Percentiles rank a stretch among this genome's conserved stretches.
phyloP scores from a whole-genome alignment of 1,139 yeast genomes.

The Blastobotrys malaysiensis region DNA sequence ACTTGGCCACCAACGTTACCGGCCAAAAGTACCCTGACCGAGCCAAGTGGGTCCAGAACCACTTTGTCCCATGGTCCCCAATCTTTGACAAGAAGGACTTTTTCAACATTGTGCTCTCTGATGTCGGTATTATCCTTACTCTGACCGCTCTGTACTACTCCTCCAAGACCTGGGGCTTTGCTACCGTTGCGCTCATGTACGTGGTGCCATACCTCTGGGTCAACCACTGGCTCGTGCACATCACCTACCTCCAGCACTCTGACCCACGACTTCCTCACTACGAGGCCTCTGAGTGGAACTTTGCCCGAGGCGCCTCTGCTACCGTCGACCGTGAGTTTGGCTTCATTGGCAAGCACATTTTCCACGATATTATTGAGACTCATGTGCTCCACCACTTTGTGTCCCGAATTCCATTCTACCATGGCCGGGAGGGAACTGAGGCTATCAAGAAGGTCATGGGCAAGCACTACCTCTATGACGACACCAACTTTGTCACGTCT shows the following conservation, averaged over 20 bases:
- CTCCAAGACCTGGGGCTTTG: slow-evolving; percentile 57
- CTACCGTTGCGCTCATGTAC: slow-evolving; percentile 65
- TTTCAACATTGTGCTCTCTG: slow-evolving; percentile 65
- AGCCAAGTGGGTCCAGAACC: slow-evolving; percentile 48
- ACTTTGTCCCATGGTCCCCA: slow-evolving; percentile 69
- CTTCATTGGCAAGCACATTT: slow-evolving; percentile 69
- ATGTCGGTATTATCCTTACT: slow-evolving; percentile 60
- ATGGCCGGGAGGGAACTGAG: slow-evolving; percentile 73
- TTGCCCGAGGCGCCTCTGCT: slow-evolving; percentile 85
- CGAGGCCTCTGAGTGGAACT: slow-evolving; percentile 69
- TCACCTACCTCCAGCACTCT: slow-evolving; percentile 80
- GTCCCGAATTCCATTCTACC: slow-evolving; percentile 80
- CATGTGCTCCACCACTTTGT: slow-evolving; percentile 85
- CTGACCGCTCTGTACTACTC: slow-evolving; percentile 54
- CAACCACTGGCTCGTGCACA: slow-evolving; percentile 86
- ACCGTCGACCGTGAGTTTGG: slow-evolving; percentile 84
- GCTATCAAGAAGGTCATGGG: slow-evolving; percentile 83
- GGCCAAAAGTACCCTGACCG: slow-evolving; percentile 62
- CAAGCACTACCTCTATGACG: slow-evolving; percentile 60
- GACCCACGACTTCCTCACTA: slow-evolving; percentile 80
- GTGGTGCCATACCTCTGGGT: slow-evolving; percentile 73
- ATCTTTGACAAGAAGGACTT: slow-evolving; percentile 65
- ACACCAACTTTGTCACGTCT: slow-evolving; percentile 67
- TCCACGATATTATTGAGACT: slow-evolving; percentile 87
- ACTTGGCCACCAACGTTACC: slow-evolving; percentile 66